Evolutionary conservation across 2,329 filamentous ascomycete species (phyloP).

Genomic region (Aspergillus quadricinctus): DNA sequence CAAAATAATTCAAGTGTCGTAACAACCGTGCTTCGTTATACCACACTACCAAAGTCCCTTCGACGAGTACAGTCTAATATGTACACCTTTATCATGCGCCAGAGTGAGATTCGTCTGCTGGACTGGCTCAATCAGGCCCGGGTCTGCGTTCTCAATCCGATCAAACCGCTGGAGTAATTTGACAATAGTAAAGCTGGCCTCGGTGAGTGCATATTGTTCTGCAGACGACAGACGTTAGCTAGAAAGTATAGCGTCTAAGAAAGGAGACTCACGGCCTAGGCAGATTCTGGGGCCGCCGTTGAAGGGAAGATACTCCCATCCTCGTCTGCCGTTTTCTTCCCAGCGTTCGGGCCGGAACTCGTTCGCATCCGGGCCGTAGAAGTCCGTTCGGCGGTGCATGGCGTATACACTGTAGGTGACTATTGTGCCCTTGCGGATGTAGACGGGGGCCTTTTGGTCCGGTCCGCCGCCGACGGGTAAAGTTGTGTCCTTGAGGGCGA

Average conservation of each 20-base stretch:
- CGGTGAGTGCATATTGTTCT: conserved; percentile 42
- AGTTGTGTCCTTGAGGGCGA: conserved; percentile 39
- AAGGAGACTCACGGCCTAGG: conserved; percentile 32
- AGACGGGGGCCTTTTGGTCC: conserved; percentile 56
- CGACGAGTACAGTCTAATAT: conserved; percentile 21
- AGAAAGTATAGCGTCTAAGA: background rate
- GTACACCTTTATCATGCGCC: conserved; percentile 29
- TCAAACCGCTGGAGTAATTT: conserved; percentile 36
- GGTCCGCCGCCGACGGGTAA: conserved; percentile 55
- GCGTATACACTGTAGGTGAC: conserved; percentile 64
- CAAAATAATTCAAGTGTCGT: background rate
- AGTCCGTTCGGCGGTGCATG: conserved; percentile 64
- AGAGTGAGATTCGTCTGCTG: conserved; percentile 28
- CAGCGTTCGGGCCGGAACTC: conserved; percentile 50
- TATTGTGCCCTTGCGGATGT: conserved; percentile 60
- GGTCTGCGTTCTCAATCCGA: conserved; percentile 32
- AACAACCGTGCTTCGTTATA: background rate
- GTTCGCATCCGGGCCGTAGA: conserved; percentile 43
- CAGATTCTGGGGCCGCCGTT: conserved; percentile 39
- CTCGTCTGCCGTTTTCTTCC: conserved; percentile 34
- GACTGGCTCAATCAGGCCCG: conserved; percentile 24
- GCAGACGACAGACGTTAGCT: background rate
- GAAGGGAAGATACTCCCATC: conserved; percentile 39
- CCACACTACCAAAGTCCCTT: background rate
- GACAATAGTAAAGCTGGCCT: conserved; percentile 39